phyloP scores from a whole-genome alignment of 192 early-diverging fungal genomes.

The Coemansia asiatica region DNA sequence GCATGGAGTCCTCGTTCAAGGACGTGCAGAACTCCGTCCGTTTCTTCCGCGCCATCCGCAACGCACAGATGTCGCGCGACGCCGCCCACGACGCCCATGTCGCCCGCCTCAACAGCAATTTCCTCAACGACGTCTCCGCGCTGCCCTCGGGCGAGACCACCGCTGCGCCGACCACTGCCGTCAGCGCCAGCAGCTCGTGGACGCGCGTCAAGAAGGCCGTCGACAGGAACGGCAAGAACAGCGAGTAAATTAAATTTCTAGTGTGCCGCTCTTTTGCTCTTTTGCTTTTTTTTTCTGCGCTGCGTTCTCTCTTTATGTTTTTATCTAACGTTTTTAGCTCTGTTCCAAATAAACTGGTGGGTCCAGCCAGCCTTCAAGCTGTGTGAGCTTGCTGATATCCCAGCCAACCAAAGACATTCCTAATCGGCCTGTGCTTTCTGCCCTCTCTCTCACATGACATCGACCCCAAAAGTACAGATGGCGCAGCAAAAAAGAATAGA shows the following conservation, averaged over 20 bases:
- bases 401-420: not conserved
- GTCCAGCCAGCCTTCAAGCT: not conserved
- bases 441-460: too few relatives aligned
- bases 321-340: too few relatives aligned
- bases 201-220: constrained; percentile 38
- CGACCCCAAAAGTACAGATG: not conserved
- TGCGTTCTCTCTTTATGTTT: too few relatives aligned
- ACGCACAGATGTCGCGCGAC: constrained; percentile 33
- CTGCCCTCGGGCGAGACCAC: constrained; percentile 36
- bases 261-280: not conserved
- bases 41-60: constrained; percentile 60
- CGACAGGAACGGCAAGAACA: constrained; percentile 21
- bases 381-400: not conserved
- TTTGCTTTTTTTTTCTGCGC: constrained; percentile 10
- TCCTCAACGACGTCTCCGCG: constrained; percentile 30
- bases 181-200: constrained; percentile 53
- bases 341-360: not conserved
- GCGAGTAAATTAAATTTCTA: not conserved
- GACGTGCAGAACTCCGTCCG: constrained; percentile 43
- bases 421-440: not conserved
- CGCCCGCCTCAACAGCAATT: constrained; percentile 16
- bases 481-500: not conserved
- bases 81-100: not conserved
- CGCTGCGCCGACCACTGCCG: constrained; percentile 27
- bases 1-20: constrained; percentile 52